Conservation (phyloP, 345 rosid species). For the Gossypium arboreum region DNA sequence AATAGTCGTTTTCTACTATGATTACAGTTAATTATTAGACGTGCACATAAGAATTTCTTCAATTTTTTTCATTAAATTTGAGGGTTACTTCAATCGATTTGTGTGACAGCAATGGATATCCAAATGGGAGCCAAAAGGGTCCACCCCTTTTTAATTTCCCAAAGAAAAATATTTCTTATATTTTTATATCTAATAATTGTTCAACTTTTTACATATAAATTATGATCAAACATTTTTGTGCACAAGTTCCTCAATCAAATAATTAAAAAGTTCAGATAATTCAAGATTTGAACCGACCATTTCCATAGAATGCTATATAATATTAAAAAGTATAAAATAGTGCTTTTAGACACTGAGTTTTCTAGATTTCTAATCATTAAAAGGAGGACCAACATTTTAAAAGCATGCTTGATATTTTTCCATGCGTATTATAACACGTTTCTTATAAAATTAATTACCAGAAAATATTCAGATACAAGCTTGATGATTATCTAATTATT, state of each 20-base stretch:
- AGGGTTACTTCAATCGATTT: not conserved
- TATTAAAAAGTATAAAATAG: not conserved
- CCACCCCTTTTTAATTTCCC: not conserved
- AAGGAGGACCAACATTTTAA: not conserved
- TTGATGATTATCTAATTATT: not conserved
- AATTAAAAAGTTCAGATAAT: not conserved
- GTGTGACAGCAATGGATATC: slow-evolving; percentile 2
- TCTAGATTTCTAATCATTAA: not conserved
- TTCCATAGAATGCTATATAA: not conserved
- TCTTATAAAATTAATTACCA: not conserved
- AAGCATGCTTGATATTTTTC: not conserved
- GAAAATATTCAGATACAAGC: not conserved
- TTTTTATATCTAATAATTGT: not conserved
- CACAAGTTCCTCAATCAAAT: not conserved
- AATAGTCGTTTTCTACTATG: not conserved
- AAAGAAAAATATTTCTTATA: not conserved
- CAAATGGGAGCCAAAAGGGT: not conserved
- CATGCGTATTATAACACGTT: not conserved
- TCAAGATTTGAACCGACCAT: not conserved
- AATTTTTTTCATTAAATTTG: not conserved
- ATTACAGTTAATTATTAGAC: not conserved
- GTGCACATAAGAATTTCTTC: not conserved
- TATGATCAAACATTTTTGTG: not conserved
- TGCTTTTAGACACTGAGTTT: not conserved
- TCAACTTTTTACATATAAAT: not conserved